phyloP scores from a whole-genome alignment of 306 rosid species.

The Cicer cuneatum region DNA sequence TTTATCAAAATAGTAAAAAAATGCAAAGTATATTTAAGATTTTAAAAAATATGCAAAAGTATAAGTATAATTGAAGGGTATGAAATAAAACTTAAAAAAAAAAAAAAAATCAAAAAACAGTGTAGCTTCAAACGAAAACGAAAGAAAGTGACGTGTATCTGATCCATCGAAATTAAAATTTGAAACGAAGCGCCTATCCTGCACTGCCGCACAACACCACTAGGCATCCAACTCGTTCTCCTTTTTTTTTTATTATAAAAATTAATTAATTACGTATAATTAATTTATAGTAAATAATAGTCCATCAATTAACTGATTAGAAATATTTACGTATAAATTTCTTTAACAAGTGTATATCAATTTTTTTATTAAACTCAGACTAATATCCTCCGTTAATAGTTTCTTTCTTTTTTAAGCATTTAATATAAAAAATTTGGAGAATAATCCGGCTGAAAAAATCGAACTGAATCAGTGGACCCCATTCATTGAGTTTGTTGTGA shows the following conservation, averaged over 20 bases:
- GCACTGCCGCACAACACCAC: constrained; percentile 41
- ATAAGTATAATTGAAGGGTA: no score
- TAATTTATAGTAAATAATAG: background rate
- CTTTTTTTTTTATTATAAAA: background rate
- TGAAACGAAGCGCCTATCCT: constrained; percentile 8
- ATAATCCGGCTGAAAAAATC: no score
- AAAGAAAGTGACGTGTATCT: background rate
- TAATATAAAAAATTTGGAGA: no score
- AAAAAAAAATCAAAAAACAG: no score
- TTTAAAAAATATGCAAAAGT: no score
- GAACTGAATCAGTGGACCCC: background rate
- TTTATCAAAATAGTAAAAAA: no score
- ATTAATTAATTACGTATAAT: background rate
- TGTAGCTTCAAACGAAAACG: background rate
- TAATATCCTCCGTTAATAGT: background rate
- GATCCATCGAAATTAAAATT: constrained; percentile 17
- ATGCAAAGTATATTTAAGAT: no score
- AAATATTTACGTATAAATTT: no score
- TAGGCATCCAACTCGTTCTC: background rate
- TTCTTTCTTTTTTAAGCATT: background rate
- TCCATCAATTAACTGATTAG: no score
- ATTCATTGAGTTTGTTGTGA: background rate
- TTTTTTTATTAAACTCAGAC: no score
- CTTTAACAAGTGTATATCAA: no score
- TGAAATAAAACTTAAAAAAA: no score